Evolutionary conservation across 352 stramenopile genomes (phyloP).

Genomic region (Phytophthora pinifolia): DNA sequence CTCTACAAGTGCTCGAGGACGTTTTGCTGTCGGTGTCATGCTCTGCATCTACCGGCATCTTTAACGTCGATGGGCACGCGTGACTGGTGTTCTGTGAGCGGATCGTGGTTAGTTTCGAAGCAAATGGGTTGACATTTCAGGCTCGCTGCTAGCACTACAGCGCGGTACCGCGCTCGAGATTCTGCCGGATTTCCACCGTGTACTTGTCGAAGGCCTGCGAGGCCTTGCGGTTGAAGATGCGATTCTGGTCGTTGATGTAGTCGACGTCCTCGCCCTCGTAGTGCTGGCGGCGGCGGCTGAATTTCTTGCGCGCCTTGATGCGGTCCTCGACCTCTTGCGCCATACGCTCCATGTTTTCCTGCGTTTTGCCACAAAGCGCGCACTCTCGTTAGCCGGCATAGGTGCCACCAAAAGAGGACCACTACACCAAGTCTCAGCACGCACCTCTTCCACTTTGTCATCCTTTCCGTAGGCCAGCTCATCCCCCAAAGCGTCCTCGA

Average conservation of each 20-base stretch:
- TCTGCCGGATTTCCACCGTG: conserved; percentile 97
- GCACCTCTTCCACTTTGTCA: conserved; percentile 51
- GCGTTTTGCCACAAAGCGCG: background rate
- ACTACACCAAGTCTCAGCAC: conserved; percentile 5
- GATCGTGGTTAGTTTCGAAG: background rate
- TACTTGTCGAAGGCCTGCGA: conserved; percentile 97
- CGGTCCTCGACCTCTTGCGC: conserved; percentile 69
- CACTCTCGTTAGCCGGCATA: conserved; percentile 2
- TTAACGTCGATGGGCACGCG: too few relatives aligned
- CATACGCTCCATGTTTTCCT: conserved; percentile 76
- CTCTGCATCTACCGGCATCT: too few relatives aligned
- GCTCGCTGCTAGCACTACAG: conserved; percentile 60
- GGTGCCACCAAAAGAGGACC: background rate
- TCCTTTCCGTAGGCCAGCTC: conserved; percentile 69
- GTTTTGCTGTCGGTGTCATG: too few relatives aligned
- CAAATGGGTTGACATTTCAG: background rate
- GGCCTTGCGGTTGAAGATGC: conserved; percentile 98
- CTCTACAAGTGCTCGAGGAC: too few relatives aligned
- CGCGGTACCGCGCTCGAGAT: conserved; percentile 96
- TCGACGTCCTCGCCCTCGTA: conserved; percentile 93
- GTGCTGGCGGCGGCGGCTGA: conserved; percentile 72
- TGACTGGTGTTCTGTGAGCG: background rate
- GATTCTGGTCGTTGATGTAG: conserved; percentile 99
- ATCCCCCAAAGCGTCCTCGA: conserved; percentile 39
- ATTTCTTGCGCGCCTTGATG: conserved; percentile 74